phyloP scores from a whole-genome alignment of 2,329 filamentous ascomycete genomes.

The Pyrenophora tritici-repentis region DNA sequence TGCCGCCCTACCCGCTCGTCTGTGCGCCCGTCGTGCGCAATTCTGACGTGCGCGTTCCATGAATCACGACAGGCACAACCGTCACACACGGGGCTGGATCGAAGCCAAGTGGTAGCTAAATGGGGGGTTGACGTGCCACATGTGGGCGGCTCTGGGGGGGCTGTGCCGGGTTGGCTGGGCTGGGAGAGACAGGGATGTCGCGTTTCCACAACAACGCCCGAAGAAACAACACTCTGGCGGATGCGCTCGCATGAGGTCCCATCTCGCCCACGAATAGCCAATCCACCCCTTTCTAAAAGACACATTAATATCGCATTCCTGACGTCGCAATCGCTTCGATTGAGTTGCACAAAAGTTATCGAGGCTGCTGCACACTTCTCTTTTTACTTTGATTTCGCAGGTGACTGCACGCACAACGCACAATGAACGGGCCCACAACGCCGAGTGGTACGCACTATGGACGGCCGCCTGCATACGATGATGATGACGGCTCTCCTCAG shows the following conservation, averaged over 20 bases:
- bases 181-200: not conserved
- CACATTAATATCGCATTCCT: slow-evolving; percentile 24
- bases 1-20: not conserved
- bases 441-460: slow-evolving; percentile 45
- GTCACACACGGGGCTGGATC: slow-evolving; percentile 8
- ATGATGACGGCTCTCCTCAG: slow-evolving; percentile 45
- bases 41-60: too few species aligned
- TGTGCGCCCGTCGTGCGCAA: not conserved
- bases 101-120: not conserved
- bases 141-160: slow-evolving; percentile 8
- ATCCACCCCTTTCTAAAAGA: slow-evolving; percentile 14
- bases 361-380: slow-evolving; percentile 2
- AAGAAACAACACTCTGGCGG: slow-evolving; percentile 16
- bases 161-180: not conserved
- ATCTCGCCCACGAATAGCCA: slow-evolving; percentile 4
- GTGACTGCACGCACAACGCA: slow-evolving; percentile 10
- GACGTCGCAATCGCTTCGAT: slow-evolving; percentile 14
- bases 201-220: slow-evolving; percentile 18
- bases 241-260: slow-evolving; percentile 3
- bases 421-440: slow-evolving; percentile 43
- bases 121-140: slow-evolving; percentile 7
- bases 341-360: slow-evolving; percentile 1
- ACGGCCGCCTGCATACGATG: slow-evolving; percentile 54
- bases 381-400: slow-evolving; percentile 3
- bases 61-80: not conserved